Conservation (phyloP, 139 green algal genomes). For the Chlamydomonas sp. region DNA sequence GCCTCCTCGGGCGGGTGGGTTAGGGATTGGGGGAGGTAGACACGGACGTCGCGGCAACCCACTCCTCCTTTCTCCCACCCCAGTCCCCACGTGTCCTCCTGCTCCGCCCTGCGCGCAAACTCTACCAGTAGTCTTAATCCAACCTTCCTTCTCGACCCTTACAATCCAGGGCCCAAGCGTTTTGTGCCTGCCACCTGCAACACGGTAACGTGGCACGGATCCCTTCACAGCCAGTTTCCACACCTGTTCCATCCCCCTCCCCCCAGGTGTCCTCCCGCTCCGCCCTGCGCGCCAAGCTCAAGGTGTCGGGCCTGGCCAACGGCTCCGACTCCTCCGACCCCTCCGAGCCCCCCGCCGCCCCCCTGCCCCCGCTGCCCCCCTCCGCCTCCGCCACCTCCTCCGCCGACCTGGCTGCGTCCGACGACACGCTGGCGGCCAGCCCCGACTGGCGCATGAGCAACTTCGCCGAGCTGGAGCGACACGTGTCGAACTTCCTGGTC, state of each 20-base stretch:
- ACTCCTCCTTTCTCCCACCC: too few species aligned
- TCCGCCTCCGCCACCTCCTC: neutral
- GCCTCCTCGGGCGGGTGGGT: too few species aligned
- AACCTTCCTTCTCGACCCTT: too few species aligned
- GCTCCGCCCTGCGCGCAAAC: too few species aligned
- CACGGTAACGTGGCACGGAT: neutral
- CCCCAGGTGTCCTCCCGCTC: slow-evolving; percentile 34
- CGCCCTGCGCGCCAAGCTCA: slow-evolving; percentile 61
- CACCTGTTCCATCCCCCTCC: neutral
- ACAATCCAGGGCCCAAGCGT: too few species aligned
- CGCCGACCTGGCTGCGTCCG: slow-evolving; percentile 37
- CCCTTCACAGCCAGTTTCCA: neutral
- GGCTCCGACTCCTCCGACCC: neutral
- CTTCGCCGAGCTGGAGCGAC: slow-evolving; percentile 77
- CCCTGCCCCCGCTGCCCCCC: neutral
- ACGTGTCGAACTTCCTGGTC: slow-evolving; percentile 87
- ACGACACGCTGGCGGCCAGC: slow-evolving; percentile 52
- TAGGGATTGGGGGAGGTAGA: too few species aligned
- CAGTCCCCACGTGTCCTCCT: too few species aligned
- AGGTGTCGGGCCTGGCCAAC: neutral
- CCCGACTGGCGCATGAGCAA: slow-evolving; percentile 57
- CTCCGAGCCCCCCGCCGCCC: neutral
- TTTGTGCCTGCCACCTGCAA: too few species aligned
- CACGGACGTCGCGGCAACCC: too few species aligned
- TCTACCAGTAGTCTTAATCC: too few species aligned